Evolutionary conservation across 2,329 filamentous ascomycete species (phyloP).

Genomic region (Trichoderma gracile): DNA sequence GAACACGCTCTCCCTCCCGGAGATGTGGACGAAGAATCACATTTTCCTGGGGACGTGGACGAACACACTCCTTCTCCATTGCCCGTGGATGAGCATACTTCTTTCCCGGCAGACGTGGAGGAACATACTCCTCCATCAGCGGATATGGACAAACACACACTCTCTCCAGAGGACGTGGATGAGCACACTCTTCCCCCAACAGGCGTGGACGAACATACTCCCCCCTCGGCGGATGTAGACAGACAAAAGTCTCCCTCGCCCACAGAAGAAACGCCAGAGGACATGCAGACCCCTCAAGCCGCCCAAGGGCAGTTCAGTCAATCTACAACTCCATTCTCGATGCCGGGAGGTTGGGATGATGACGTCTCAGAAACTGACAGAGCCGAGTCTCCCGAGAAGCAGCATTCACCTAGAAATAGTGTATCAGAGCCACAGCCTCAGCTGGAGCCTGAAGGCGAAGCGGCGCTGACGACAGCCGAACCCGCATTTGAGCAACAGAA

Average conservation of each 20-base stretch:
- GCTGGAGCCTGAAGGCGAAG: neutral
- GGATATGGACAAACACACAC: neutral
- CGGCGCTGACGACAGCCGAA: neutral
- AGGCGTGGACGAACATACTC: neutral
- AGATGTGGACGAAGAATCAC: neutral
- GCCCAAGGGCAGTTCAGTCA: slow-evolving; percentile 24
- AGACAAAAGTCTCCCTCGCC: neutral
- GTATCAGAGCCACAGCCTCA: neutral
- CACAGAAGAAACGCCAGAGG: neutral
- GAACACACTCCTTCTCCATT: too few species aligned
- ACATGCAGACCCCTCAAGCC: neutral
- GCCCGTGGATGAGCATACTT: neutral
- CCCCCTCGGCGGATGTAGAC: neutral
- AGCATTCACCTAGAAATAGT: slow-evolving; percentile 24
- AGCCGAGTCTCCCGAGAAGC: slow-evolving; percentile 12
- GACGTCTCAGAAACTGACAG: slow-evolving; percentile 30
- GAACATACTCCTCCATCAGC: too few species aligned
- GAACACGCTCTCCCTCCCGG: neutral
- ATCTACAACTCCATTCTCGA: slow-evolving; percentile 31
- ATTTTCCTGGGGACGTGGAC: neutral
- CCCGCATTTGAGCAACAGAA: slow-evolving; percentile 28
- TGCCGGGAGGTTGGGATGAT: slow-evolving; percentile 56
- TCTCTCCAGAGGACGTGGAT: neutral
- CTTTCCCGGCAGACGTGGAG: neutral
- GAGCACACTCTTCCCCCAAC: neutral